Evolutionary conservation across 2,329 filamentous ascomycete species (phyloP), one percentile per base, ranked within the genome.

Genomic region (Hymenoscyphus fraxineus): DNA sequence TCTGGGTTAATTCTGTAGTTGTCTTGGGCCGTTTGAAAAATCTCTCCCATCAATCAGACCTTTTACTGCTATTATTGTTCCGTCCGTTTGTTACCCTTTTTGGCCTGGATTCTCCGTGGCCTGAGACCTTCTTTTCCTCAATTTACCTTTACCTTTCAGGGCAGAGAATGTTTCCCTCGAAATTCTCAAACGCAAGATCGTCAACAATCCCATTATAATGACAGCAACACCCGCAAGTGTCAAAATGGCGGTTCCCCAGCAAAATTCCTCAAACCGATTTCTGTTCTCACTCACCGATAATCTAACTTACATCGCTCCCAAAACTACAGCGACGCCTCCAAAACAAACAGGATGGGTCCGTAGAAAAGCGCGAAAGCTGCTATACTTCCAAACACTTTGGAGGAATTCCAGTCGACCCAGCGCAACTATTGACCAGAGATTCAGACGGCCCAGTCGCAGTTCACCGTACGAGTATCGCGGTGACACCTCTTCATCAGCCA

Each of bases 381-480:
- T 55, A 16, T 65, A 67, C 47, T 65, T 56, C 5, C 35, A 6
- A 40, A 64, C 6, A 5, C 64, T n/a, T 31, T 54, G 1, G 1
- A 63, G 27, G 27, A 58, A 68, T 16, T 27, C 12, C 32, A 27
- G 35, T 39, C 38, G 61, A 5, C 22, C 2, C 2, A 68, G 41
- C 4, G 65, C 58, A 39, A 67, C 16, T n/a, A 13, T n/a, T 7
- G 22, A 10, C 10, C 51, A 66, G 2, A 65, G 65, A 39, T 69
- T 70, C 13, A 70, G 38, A 5, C 68, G 56, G 4, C 60, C 32
- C 2, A 77, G 68, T 1, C 76, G 69, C 1, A 78, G 66, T 62
- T 77, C 74, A 5, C 75, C 76, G 62, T 70, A 78, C 4, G 38
- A 35, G 61, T 73, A 78, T 3, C 76, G 72, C 9, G 6, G 32